Evolutionary conservation across 768 basidiomycete species (phyloP).

Genomic region (Tylopilus vinaceipallidus): DNA sequence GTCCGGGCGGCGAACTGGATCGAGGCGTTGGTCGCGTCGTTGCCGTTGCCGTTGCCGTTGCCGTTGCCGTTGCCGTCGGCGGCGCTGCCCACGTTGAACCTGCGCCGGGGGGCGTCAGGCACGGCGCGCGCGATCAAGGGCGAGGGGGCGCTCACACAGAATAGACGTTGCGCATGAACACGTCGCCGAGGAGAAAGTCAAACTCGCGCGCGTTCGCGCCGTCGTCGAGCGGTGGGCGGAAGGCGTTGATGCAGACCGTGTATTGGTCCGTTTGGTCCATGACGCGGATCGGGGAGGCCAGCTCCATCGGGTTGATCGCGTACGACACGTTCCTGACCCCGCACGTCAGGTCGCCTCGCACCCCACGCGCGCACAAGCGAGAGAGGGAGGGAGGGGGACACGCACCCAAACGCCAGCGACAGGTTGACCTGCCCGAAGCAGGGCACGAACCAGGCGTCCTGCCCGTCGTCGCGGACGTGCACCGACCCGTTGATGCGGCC

Average conservation of each 20-base stretch:
- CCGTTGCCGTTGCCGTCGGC: conserved; percentile 1
- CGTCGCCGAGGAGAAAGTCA: conserved; percentile 43
- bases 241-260: conserved; percentile 39
- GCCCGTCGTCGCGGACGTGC: conserved; percentile 26
- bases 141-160: conserved; percentile 33
- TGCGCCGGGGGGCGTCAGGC: no score
- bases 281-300: conserved; percentile 33
- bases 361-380: no score
- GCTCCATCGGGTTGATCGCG: conserved; percentile 45
- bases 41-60: conserved; percentile 21
- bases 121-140: not conserved
- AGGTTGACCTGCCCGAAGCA: conserved; percentile 30
- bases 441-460: conserved; percentile 39
- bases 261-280: conserved; percentile 30
- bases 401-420: conserved; percentile 24
- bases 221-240: conserved; percentile 30
- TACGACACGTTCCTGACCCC: conserved; percentile 31
- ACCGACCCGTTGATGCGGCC: conserved; percentile 37
- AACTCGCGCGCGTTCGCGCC: conserved; percentile 29
- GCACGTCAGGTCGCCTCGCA: conserved; percentile 18
- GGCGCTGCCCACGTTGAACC: conserved; percentile 44
- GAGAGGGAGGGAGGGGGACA: not conserved
- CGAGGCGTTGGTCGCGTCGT: no score
- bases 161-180: conserved; percentile 47
- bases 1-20: no score